Conservation (phyloP, 1,139 yeast species). For the Sugiyamaella neomexicana region DNA sequence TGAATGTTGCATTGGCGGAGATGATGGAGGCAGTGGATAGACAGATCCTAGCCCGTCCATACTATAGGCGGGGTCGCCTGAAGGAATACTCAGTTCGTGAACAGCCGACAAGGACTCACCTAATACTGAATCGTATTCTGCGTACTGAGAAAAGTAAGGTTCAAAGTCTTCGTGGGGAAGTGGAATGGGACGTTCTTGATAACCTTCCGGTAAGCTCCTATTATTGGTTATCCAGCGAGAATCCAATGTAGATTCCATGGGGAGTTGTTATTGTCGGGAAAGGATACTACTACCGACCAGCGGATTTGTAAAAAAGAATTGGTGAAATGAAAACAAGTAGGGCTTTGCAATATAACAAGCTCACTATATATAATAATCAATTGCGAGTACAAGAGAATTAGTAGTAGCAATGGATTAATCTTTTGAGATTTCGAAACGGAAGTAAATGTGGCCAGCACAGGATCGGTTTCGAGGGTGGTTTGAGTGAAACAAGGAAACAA, state of each 20-base stretch:
- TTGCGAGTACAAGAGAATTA: not conserved
- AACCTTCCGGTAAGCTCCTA: slow-evolving; percentile 15
- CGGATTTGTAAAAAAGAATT: slow-evolving; percentile 10
- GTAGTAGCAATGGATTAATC: not conserved
- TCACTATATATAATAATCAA: not conserved
- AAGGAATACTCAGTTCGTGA: slow-evolving; percentile 36
- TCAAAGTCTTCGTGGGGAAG: slow-evolving; percentile 39
- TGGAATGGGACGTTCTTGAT: slow-evolving; percentile 25
- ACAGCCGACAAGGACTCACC: slow-evolving; percentile 32
- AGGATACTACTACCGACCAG: slow-evolving; percentile 17
- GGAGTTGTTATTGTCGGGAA: slow-evolving; percentile 2
- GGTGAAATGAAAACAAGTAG: too few species aligned
- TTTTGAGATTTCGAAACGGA: not conserved
- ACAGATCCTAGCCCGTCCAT: slow-evolving; percentile 14
- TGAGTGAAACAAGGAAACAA: not conserved
- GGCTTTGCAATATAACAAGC: not conserved
- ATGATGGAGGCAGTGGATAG: slow-evolving; percentile 16
- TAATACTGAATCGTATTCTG: slow-evolving; percentile 37
- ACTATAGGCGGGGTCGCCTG: slow-evolving; percentile 16
- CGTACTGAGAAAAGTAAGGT: slow-evolving; percentile 37
- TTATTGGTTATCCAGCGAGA: slow-evolving; percentile 19
- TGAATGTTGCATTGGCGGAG: slow-evolving; percentile 19
- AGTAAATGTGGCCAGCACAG: slow-evolving; percentile 11
- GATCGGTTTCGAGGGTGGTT: slow-evolving; percentile 2
- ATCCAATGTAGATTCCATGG: slow-evolving; percentile 20